A percentile compares a stretch with the other conserved stretches of the same genome.
Conservation (phyloP, 805 yeast species). For the Candida tammaniensis region DNA sequence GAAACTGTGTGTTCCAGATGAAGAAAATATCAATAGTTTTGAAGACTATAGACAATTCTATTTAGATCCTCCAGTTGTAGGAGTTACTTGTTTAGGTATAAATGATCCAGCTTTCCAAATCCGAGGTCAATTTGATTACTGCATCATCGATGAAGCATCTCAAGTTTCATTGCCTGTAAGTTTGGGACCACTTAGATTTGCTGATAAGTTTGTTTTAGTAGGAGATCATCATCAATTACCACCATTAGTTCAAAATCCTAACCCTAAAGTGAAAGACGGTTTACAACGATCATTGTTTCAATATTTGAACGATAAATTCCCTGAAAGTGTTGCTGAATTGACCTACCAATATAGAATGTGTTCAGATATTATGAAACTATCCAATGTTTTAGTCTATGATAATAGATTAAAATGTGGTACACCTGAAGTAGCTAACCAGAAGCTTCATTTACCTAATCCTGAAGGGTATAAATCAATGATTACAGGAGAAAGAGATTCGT, state of each 20-base stretch:
- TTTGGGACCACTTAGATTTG: conserved; percentile 78
- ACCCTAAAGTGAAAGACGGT: conserved; percentile 62
- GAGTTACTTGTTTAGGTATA: conserved; percentile 83
- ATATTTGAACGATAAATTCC: conserved; percentile 67
- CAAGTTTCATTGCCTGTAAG: conserved; percentile 91
- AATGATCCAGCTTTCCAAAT: conserved; percentile 57
- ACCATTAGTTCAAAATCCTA: conserved; percentile 66
- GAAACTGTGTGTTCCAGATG: conserved; percentile 48
- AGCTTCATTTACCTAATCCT: conserved; percentile 47
- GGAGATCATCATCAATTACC: conserved; percentile 96
- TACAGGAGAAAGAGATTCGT: conserved; percentile 21
- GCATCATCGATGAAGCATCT: conserved; percentile 95
- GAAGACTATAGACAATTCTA: conserved; percentile 48
- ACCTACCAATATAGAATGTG: conserved; percentile 92
- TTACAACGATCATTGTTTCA: conserved; percentile 76
- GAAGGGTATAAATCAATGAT: conserved; percentile 14
- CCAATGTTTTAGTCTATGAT: conserved; percentile 76
- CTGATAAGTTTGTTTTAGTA: conserved; percentile 82
- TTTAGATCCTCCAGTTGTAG: conserved; percentile 69
- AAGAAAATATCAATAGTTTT: conserved; percentile 30
- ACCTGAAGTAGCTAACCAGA: conserved; percentile 56
- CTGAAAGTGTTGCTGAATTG: conserved; percentile 71
- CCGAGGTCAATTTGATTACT: conserved; percentile 72
- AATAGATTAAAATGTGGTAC: conserved; percentile 77
- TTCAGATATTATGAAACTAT: conserved; percentile 76